Percentiles rank a stretch among this genome's conserved stretches.
Conservation (phyloP, 768 basidiomycete genomes). For the Mycena belliarum region DNA sequence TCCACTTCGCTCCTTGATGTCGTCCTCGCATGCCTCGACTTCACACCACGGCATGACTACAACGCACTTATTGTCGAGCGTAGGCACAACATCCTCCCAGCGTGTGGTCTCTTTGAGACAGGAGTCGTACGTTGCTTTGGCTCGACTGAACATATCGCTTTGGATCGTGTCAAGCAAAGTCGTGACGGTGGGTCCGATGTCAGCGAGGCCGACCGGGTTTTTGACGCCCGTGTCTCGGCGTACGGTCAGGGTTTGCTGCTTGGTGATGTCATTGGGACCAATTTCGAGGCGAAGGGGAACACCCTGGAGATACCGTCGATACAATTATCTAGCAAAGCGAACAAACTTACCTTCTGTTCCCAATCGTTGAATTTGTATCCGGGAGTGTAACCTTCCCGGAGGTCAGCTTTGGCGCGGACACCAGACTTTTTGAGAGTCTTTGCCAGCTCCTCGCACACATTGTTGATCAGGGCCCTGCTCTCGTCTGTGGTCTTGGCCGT, state of each 20-base stretch:
- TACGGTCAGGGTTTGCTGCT: slow-evolving; percentile 78
- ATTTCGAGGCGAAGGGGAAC: slow-evolving; percentile 97
- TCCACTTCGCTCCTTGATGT: slow-evolving; percentile 94
- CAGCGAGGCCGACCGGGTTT: slow-evolving; percentile 43
- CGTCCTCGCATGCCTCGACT: slow-evolving; percentile 89
- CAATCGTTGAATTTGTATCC: slow-evolving; percentile 99
- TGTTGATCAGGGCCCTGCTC: slow-evolving; percentile 69
- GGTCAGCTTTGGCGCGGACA: slow-evolving; percentile 85
- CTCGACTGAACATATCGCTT: slow-evolving; percentile 80
- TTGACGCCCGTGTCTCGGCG: slow-evolving; percentile 68
- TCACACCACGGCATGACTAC: slow-evolving; percentile 97
- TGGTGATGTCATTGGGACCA: slow-evolving; percentile 88
- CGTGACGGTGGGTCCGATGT: slow-evolving; percentile 51
- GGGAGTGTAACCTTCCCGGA: slow-evolving; percentile 94
- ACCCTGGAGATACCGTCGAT: slow-evolving; percentile 53
- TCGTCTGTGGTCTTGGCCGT: slow-evolving; percentile 79
- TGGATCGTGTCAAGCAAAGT: slow-evolving; percentile 85
- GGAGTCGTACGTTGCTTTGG: slow-evolving; percentile 70
- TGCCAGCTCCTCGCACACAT: slow-evolving; percentile 77
- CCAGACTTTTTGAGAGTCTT: slow-evolving; percentile 69
- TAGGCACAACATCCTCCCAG: slow-evolving; percentile 93
- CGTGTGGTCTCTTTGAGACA: slow-evolving; percentile 72
- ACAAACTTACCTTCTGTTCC: slow-evolving; percentile 86
- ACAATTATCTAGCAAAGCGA: too few relatives aligned
- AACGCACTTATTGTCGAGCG: slow-evolving; percentile 85